Evolutionary conservation across 2,329 filamentous ascomycete species (phyloP), one percentile per base, ranked within the genome.

Genomic region (Colletotrichum chrysophilum): DNA sequence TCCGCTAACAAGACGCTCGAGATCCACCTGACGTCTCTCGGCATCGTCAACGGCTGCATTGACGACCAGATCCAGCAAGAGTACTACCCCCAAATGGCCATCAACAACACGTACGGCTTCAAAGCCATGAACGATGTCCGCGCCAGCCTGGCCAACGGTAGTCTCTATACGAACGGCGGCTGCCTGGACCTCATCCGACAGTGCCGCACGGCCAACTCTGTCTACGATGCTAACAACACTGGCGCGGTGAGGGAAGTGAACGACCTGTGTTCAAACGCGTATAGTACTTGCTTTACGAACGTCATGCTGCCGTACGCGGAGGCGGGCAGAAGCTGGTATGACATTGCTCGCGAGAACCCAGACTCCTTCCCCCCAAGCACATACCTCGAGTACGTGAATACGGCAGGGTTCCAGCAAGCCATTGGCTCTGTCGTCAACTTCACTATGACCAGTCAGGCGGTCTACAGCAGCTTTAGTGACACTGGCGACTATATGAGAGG

Each of bases 31-130:
- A 86, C 85, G 16, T 91, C 93, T 0, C 83, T 95, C 0, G 93
- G 93, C 26, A 93, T 96, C 74, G 86, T 95, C 74, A 94, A 95
- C 81, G 94, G 93, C 14, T 91, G 93, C 77, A 86, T 95, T 43
- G 94, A 96, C 80, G 87, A 90, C 78, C 81, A 91, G 34, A 87
- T 92, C 1, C 92, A 95, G 83, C 86, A 86, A 5, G 89, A 90
- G 4, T 90, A 84, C 78, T 92, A 90, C 77, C 88, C 91, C 2
- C 80, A 83, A 9, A 93, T 93, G 81, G 90, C 90, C 12, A 87
- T 87, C 73, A 69, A 76, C 80, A 94, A 94, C 80, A 91, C 92
- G 0, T 96, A 94, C 80, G 91, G 88, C 10, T 88, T 94, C 72
- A 80, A 90, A 77, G 86, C 89, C 4, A 88, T 94, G 9, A 76